Evolutionary conservation across 2,329 filamentous ascomycete genomes (phyloP), one percentile per base, ranked within the genome.

Genomic region (Colletotrichum lupini): DNA sequence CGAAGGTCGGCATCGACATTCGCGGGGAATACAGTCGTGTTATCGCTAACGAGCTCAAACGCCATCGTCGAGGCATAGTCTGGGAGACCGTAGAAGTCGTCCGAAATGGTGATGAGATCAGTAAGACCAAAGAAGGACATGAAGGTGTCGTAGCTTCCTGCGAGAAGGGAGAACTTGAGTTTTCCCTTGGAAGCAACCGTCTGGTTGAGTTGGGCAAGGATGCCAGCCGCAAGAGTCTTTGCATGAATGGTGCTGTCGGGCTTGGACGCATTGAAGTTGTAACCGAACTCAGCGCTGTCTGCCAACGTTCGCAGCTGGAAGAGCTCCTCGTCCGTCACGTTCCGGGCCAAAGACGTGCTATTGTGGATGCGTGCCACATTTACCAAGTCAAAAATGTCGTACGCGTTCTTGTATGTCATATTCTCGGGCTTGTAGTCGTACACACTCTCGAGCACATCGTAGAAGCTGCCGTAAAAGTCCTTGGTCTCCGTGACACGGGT

Each of bases 11-110:
- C 74, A 8, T 77, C 73, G 1, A 68, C 67, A 14, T 79, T 65
- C 1, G 73, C 73, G 0, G 81, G 81, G 73, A 82, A 82, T 4
- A 58, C 52, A 58, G 77, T 57, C 37, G 75, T 68, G 28, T 78
- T 74, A 12, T 67, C 68, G 52, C 75, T 80, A 68, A 79, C 79
- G n/a, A 82, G 77, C 77, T 82, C 81, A 58, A 82, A 82, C 1
- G 77, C 75, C 78, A 82, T 80, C 61, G 81, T 82, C n/a, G 80
- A 79, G 0, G 81, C 81, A 28, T 82, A 82, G 1, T 81, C 79
- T 6, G 81, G 80, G 26, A 82, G 76, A 16, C 81, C 81, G 59
- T 77, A 74, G 65, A 82, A 82, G 71, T 81, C 69, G 2, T 73
- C 66, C 9, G 79, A 80, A 3, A 78, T 73, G 1, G 77, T 67